Evolutionary conservation across 148 eudicot species (phyloP).

Genomic region (Simmondsia chinensis): DNA sequence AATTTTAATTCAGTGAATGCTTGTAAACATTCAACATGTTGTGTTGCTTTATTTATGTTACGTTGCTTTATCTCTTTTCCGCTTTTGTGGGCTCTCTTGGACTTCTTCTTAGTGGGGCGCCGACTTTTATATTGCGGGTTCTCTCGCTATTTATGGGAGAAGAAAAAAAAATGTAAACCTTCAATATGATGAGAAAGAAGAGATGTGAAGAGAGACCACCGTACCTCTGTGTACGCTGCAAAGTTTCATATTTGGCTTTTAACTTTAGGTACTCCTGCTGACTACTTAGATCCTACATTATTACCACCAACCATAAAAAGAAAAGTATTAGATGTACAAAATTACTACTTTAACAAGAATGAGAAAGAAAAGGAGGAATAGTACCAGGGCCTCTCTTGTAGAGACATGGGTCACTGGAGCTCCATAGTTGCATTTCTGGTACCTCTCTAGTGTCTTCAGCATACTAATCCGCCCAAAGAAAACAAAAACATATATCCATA

Average conservation of each 20-base stretch:
- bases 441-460: constrained; percentile 93
- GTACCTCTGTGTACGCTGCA: constrained; percentile 67
- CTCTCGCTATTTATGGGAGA: background rate
- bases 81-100: too few relatives aligned
- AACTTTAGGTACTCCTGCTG: constrained; percentile 90
- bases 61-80: too few relatives aligned
- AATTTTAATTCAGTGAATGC: too few relatives aligned
- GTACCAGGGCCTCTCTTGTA: constrained; percentile 87
- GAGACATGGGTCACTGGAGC: constrained; percentile 75
- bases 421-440: constrained; percentile 94
- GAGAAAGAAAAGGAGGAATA: background rate
- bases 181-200: background rate
- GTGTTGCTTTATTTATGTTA: too few relatives aligned
- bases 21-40: too few relatives aligned
- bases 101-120: too few relatives aligned
- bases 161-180: background rate
- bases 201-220: background rate
- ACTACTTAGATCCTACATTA: constrained; percentile 60
- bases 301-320: background rate
- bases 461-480: constrained; percentile 38
- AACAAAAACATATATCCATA: background rate
- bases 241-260: constrained; percentile 63
- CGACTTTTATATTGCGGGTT: too few relatives aligned
- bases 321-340: background rate
- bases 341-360: background rate